Percentiles rank a stretch among this genome's conserved stretches.
phyloP scores from a whole-genome alignment of 2,329 filamentous ascomycete species.

The Fusarium brachygibbosum region DNA sequence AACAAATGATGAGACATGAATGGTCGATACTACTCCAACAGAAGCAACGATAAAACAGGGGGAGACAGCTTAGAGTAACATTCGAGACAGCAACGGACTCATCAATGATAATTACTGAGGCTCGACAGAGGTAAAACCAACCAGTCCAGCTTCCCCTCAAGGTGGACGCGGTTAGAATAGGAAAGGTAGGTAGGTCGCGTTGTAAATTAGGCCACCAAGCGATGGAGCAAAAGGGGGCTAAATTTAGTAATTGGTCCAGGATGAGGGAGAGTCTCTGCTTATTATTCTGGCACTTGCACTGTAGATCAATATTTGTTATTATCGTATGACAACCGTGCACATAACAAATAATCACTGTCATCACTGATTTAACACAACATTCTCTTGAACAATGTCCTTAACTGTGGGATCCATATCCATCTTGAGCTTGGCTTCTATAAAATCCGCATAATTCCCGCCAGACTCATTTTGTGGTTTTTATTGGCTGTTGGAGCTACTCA shows the following conservation, averaged over 20 bases:
- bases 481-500: neutral
- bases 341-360: conserved; percentile 1
- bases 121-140: neutral
- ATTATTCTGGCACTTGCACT: conserved; percentile 28
- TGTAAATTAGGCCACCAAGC: conserved; percentile 48
- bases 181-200: conserved; percentile 21
- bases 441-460: conserved; percentile 27
- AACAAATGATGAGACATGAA: conserved; percentile 40
- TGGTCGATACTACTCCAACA: conserved; percentile 8
- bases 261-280: conserved; percentile 15
- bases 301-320: conserved; percentile 20
- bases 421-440: neutral
- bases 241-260: conserved; percentile 47
- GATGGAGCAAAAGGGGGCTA: conserved; percentile 45
- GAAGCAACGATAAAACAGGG: conserved; percentile 21
- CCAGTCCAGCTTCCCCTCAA: neutral
- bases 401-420: neutral
- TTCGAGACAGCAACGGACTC: neutral
- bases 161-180: neutral
- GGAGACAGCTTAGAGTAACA: neutral
- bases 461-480: conserved; percentile 1
- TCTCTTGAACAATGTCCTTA: neutral
- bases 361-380: neutral
- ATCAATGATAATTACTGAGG: conserved; percentile 12
- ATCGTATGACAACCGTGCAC: conserved; percentile 32